Percentiles rank a stretch among this genome's conserved stretches.
phyloP scores from a whole-genome alignment of 495 filamentous ascomycete genomes.

The Aspergillus mulundensis region DNA sequence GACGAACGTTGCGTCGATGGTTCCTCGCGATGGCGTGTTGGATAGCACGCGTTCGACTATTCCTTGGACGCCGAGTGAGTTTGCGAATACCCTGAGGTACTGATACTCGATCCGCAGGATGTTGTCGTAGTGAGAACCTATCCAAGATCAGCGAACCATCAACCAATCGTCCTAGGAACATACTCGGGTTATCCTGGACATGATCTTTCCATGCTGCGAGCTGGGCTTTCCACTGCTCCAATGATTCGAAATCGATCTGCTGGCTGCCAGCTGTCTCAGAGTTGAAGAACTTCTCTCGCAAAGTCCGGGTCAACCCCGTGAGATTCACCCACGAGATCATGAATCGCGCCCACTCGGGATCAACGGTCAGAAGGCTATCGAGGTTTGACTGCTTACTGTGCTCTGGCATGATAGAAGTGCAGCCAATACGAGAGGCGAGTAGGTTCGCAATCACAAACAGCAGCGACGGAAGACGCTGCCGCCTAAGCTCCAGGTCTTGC shows the following conservation, averaged over 20 bases:
- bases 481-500: conserved; percentile 21
- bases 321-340: conserved; percentile 30
- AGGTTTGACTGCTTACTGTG: conserved; percentile 9
- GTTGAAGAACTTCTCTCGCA: conserved; percentile 25
- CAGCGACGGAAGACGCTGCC: conserved; percentile 27
- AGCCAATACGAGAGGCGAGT: conserved; percentile 32
- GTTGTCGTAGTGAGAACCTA: conserved; percentile 5
- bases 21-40: conserved; percentile 9
- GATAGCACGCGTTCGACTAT: conserved; percentile 28
- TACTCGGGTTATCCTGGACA: conserved; percentile 8
- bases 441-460: conserved; percentile 36
- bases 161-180: conserved; percentile 4
- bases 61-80: conserved; percentile 36
- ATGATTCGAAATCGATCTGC: conserved; percentile 16
- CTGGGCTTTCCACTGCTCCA: conserved; percentile 28
- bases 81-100: conserved; percentile 34
- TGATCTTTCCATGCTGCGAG: conserved; percentile 26
- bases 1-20: conserved; percentile 6
- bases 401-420: conserved; percentile 31
- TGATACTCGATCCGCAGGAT: conserved; percentile 35
- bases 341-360: conserved; percentile 17
- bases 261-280: not conserved
- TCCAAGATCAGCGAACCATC: not conserved
- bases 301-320: conserved; percentile 24
- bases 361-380: conserved; percentile 1